Evolutionary conservation across 768 basidiomycete species (phyloP).

Genomic region (Leccinum barrowsii): DNA sequence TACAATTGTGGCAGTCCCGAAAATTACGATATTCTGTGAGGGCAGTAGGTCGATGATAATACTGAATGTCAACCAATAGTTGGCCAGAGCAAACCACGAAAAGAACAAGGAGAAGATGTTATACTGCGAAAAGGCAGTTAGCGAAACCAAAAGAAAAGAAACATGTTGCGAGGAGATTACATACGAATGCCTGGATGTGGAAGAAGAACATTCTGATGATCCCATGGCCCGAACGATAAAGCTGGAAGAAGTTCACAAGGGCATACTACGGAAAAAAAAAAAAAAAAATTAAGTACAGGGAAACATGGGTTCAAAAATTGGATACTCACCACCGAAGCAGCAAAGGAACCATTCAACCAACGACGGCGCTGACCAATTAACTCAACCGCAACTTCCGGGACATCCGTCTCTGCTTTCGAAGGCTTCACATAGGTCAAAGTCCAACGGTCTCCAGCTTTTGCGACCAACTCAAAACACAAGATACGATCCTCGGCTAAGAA

Average conservation of each 20-base stretch:
- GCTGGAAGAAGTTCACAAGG: constrained; percentile 86
- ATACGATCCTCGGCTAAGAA: constrained; percentile 94
- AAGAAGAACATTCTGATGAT: constrained; percentile 95
- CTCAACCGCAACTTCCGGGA: constrained; percentile 89
- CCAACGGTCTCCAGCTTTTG: constrained; percentile 86
- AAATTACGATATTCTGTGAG: constrained; percentile 48
- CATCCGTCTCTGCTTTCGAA: constrained; percentile 93
- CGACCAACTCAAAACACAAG: constrained; percentile 94
- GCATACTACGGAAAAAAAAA: constrained; percentile 59
- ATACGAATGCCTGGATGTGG: constrained; percentile 85
- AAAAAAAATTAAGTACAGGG: not conserved
- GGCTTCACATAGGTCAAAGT: constrained; percentile 90
- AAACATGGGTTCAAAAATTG: not conserved
- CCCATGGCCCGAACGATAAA: constrained; percentile 85
- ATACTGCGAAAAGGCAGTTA: constrained; percentile 47
- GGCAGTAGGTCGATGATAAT: constrained; percentile 91
- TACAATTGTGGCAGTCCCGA: constrained; percentile 70
- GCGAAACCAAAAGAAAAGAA: not conserved
- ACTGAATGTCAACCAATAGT: constrained; percentile 92
- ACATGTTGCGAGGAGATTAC: constrained; percentile 27
- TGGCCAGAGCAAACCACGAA: constrained; percentile 91
- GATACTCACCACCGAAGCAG: constrained; percentile 76
- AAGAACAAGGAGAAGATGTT: constrained; percentile 83
- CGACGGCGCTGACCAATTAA: constrained; percentile 93
- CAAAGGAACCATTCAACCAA: constrained; percentile 93